Evolutionary conservation across 257 asterid species (phyloP), one percentile per base, ranked within the genome.

Genomic region (Primulina huaijiensis): DNA sequence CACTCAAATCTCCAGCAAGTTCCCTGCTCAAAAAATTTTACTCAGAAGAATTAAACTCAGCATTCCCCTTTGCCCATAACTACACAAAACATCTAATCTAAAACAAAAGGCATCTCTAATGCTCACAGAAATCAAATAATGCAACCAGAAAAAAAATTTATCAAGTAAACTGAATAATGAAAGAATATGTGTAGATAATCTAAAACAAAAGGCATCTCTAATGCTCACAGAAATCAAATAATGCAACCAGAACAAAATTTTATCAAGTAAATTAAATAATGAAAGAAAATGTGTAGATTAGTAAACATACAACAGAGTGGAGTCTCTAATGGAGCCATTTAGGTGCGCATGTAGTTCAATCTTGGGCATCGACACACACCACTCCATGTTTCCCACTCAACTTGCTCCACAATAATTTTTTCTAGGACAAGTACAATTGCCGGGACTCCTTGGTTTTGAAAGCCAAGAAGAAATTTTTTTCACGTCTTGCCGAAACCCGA

Each of bases 311-410:
- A 88, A 75, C 59, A 90, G 81, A 76, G 97, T 92, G 69, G 96
- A 77, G 80, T 88, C 89, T 73, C 98, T 78, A 64, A 92, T 84
- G 67, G 98, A 92, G 75, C 98, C 98, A 79, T 90, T 88, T 46
- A 92, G 96, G 82, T 92, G 98, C 21, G 98, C 97, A 59, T 92
- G 97, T 6, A 92, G 70, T 77, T 90, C 98, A 70, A 90, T 78
- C 78, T 92, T 92, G 3, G 97, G 98, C 82, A 92, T 80, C 82
- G 81, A 72, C 69, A 73, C 78, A 77, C 87, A 88, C 95, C 97
- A 87, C 66, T 88, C 90, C 95, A 90, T 86, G 25, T 64, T 72
- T 67, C 65, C 58, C 34, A 31, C 34, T 31, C 34, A 31, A 31
- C 34, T 31, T 31, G 46, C 46, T 38, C 46, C n/a, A 43, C 53